Percentiles rank a stretch among this genome's conserved stretches.
phyloP scores from a whole-genome alignment of 768 basidiomycete species.

The Ramaria sp. region DNA sequence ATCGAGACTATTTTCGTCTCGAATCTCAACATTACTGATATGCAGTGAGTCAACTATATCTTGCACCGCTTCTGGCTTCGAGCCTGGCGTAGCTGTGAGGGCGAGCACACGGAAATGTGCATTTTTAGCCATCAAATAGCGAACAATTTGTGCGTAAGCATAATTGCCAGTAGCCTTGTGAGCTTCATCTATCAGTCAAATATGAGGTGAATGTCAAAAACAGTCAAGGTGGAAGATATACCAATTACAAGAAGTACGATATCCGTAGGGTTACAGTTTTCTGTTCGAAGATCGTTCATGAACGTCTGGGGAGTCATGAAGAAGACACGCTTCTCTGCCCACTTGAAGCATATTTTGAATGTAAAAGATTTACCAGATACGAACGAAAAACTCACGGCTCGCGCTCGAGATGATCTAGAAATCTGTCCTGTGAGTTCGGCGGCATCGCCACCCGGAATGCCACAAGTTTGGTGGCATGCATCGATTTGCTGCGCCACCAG shows the following conservation, averaged over 20 bases:
- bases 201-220: background rate
- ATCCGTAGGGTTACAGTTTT: constrained; percentile 65
- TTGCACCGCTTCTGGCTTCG: constrained; percentile 81
- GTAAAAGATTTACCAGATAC: constrained; percentile 8
- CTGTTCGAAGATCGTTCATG: constrained; percentile 69
- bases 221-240: constrained; percentile 20
- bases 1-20: constrained; percentile 85
- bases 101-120: constrained; percentile 89
- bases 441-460: constrained; percentile 81
- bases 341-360: constrained; percentile 31
- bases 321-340: constrained; percentile 76
- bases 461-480: constrained; percentile 88
- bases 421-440: constrained; percentile 80
- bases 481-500: constrained; percentile 91
- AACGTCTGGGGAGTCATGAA: constrained; percentile 97
- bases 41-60: constrained; percentile 85
- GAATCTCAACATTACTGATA: constrained; percentile 89
- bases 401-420: constrained; percentile 37
- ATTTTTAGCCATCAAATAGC: constrained; percentile 88
- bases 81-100: constrained; percentile 90
- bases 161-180: constrained; percentile 92
- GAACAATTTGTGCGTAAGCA: constrained; percentile 81
- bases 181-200: constrained; percentile 66
- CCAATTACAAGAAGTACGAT: constrained; percentile 87
- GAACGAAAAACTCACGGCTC: constrained; percentile 37